Base-by-base conservation (phyloP, 495 filamentous ascomycete genomes). In the Penicillium flavigenum region DNA sequence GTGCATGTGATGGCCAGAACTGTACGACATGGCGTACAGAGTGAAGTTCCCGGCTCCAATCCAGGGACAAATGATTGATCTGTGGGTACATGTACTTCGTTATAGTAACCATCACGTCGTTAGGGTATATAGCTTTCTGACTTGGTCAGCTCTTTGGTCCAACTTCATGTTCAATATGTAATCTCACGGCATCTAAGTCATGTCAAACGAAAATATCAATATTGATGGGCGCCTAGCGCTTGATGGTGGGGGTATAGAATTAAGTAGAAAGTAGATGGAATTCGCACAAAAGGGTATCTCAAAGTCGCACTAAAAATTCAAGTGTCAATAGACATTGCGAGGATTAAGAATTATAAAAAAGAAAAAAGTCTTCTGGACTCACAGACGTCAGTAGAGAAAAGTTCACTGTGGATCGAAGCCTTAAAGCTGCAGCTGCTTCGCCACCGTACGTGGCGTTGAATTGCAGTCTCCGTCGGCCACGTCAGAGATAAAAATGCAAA, bases 361-460 rank as follows among this genome's bases (percentile, higher is more conserved):
- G 43, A 49, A 47, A 49, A 48, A 34, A 39, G 5, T 14, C 19
- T 42, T 47, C 22, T 48, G 10, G 4, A 17, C 51, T 41, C n/a
- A 54, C 54, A 56, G 43, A 39, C 32, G 59, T 67, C 57, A 58
- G 59, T 62, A 64, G 54, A 60, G 59, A 56, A 41, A 54, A 68
- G 56, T 64, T 59, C 56, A 66, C 58, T 49, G 57, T 63, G 54
- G 66, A 66, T 68, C 66, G 54, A 53, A 60, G n/a, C n/a, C n/a
- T n/a, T 16, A 47, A 57, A 63, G 59, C 71, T 72, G 72, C 72
- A 76, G 57, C 59, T 63, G 62, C 75, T 77, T 69, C 75, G 75
- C 74, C 74, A 77, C 74, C 74, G 66, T 58, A 48, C 65, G 66
- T 67, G 64, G 66, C 66, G 56, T 56, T 41, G 19, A 17, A 42